Base-by-base conservation (phyloP, 371 early-diverging fungal species). In the Syncephalastrum monosporum region DNA sequence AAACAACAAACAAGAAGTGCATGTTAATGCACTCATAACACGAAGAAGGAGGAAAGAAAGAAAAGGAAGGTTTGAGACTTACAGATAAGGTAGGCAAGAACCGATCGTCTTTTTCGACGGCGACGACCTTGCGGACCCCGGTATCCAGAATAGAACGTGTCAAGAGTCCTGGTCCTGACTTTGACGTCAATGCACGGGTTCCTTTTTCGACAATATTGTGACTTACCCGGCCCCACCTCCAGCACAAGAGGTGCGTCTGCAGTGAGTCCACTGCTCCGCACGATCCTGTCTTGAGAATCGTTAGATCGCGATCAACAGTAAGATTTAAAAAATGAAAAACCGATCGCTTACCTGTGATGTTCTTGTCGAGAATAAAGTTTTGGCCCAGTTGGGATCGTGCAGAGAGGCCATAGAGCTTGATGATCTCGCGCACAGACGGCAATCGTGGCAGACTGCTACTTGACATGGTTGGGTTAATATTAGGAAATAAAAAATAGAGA, bases 361-460 rank as follows among this genome's bases (percentile, higher is more conserved):
- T 91, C 60, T 86, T 87, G 70, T 93, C 91, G 33, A 93, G 83
- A 46, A 93, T 86, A 64, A 93, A 93, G 68, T 93, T 92, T 63
- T 93, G 93, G 52, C 89, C 84, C 12, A 93, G 79, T 63, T 86
- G 83, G 42, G 84, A 82, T 61, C 82, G 77, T 12, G 93, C 92
- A 5, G 82, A 76, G 45, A 93, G 71, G 15, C 89, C 87, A 70
- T 92, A 93, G 43, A 91, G 72, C 42, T 84, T 87, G 48, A 91
- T 83, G 21, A 91, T 71, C 51, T 92, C 92, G 47, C 89, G 74
- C 44, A 91, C 83, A 12, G 86, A 74, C 29, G 91, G 91, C 51
- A 92, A 77, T 42, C 66, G 65, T 27, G 76, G 70, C 25, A 72
- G 55, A 12, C 19, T 49, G 38, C 38, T 33, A 12, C 38, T 33